These are phyloP conservation scores for Diospyros lotus DNA, from an alignment of 148 eudicot genomes.

Conservation along the genomic window DNA sequence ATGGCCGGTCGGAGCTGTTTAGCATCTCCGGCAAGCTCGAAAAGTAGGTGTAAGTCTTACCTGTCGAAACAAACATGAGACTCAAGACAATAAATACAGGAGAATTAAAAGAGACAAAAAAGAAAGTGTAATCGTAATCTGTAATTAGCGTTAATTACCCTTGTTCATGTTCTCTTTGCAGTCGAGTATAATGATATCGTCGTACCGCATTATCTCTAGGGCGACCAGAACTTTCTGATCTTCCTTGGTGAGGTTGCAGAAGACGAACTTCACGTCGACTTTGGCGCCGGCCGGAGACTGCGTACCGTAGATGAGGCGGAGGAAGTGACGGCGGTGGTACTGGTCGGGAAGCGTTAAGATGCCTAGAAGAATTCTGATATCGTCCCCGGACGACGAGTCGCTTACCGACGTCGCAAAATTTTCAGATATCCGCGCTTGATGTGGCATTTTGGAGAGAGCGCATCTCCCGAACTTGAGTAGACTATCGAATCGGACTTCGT, in stretches of 20 bases:
- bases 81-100: too few species aligned
- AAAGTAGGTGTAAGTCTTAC: slow-evolving; percentile 74
- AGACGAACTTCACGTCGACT: slow-evolving; percentile 71
- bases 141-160: slow-evolving; percentile 19
- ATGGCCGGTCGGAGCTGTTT: slow-evolving; percentile 17
- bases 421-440: slow-evolving; percentile 10
- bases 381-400: slow-evolving; percentile 21
- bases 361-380: slow-evolving; percentile 70
- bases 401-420: not conserved
- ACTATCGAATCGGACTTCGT: slow-evolving; percentile 45
- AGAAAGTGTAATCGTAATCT: too few species aligned
- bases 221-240: slow-evolving; percentile 76
- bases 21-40: slow-evolving; percentile 72
- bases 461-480: slow-evolving; percentile 40
- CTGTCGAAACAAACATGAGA: too few species aligned
- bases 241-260: slow-evolving; percentile 86
- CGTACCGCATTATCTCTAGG: slow-evolving; percentile 70
- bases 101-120: too few species aligned
- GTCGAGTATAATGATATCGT: slow-evolving; percentile 77
- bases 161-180: slow-evolving; percentile 85
- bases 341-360: slow-evolving; percentile 81
- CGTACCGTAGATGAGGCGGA: slow-evolving; percentile 73
- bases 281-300: slow-evolving; percentile 48
- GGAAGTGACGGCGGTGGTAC: slow-evolving; percentile 69
- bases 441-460: slow-evolving; percentile 25